Base-by-base conservation (phyloP, 2,329 filamentous ascomycete genomes). In the Sarocladium strictum region DNA sequence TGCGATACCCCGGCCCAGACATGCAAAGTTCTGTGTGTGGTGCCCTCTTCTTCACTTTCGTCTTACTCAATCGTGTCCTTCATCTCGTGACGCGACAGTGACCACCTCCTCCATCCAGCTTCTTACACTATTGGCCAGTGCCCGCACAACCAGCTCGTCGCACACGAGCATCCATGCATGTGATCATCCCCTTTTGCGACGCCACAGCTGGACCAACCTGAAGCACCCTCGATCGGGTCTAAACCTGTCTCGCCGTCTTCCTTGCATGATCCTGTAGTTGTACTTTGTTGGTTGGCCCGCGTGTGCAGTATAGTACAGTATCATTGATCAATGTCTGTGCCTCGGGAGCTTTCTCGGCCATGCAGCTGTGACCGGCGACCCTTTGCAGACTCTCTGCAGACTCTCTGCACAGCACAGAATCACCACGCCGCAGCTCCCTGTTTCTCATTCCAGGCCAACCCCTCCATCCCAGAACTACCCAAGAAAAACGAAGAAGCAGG, bases 291-390 rank as follows among this genome's bases (percentile, higher is more conserved):
- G 35, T 38, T 12, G 29, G 5, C 35, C 35, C n/a, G n/a, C 35
- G n/a, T 38, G 5, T 38, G n/a, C 35, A 5, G n/a, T n/a, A n/a
- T n/a, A n/a, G 32, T 33, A 33, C 32, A 33, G 32, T 33, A 33
- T n/a, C n/a, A n/a, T n/a, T 7, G 29, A 12, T 32, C 29, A 7
- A 12, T 32, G 29, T n/a, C 24, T 49, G 38, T 49, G 27, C 47
- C 47, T 51, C 47, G 47, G 47, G 47, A 51, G 33, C 47, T 51
- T 51, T 32, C 27, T 32, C 47, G 29, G 47, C 15, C 29, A 51
- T 17, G 40, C 7, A 6, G 9, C 9, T 45, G 40, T 23, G 17
- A 7, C 29, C 29, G 29, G 6, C 29, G n/a, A n/a, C n/a, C n/a
- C n/a, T n/a, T n/a, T n/a, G n/a, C n/a, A n/a, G n/a, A n/a, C n/a